Evolutionary conservation across 2,329 filamentous ascomycete genomes (phyloP), one percentile per base, ranked within the genome.

Genomic region (Dendryphion nanum): DNA sequence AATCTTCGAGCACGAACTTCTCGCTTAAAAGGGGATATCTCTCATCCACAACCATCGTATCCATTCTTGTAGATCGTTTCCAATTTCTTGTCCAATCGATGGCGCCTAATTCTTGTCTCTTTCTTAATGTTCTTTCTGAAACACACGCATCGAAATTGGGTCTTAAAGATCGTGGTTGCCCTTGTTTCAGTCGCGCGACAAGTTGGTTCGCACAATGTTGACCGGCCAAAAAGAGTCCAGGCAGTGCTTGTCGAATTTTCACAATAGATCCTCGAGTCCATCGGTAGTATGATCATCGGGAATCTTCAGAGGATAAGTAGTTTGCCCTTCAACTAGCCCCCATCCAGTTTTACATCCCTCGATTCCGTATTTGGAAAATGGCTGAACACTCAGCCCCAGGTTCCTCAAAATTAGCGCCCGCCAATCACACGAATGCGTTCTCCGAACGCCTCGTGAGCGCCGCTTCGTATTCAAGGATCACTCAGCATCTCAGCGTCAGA

Each of bases 351-450:
- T 26, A 26, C 23, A 10, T 8, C 23, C 23, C 23, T n/a, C n/a
- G n/a, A 26, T 26, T 10, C 42, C 42, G 37, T 35, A 32, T 42
- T 46, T 42, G 40, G 43, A 17, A 32, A 43, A 46, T 46, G 40
- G 40, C 37, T 43, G 15, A 39, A 21, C 18, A 21, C 24, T 43
- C 40, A 43, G 40, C 43, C 43, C 40, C 37, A 26, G 37, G 12
- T 24, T 33, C 28, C 26, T 13, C 30, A 30, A 33, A 37, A n/a
- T 33, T 13, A 7, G 18, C 30, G 5, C 19, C 24, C 18, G 21
- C 43, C 43, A 43, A 46, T 46, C 28, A 29, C 15, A 32, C 23
- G n/a, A n/a, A n/a, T n/a, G n/a, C n/a, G n/a, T n/a, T n/a, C n/a
- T n/a, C n/a, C n/a, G n/a, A n/a, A n/a, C n/a, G n/a, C n/a, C n/a